Base-by-base conservation (phyloP, 208 protist species). In the Vickermania spadyakhi region DNA sequence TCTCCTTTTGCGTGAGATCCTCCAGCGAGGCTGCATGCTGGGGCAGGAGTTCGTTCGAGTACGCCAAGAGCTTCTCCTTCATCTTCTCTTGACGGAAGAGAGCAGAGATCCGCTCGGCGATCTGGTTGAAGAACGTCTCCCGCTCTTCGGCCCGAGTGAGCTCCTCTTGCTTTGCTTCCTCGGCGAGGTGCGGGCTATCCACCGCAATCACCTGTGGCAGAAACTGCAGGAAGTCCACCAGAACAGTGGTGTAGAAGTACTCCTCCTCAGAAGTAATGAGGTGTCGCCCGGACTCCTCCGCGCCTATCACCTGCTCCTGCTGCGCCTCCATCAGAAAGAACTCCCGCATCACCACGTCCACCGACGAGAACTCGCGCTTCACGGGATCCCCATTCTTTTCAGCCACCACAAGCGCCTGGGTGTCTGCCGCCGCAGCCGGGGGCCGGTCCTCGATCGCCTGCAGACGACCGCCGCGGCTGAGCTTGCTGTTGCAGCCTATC, bases 1-100 rank as follows among this genome's bases (percentile, higher is more conserved):
- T 49, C 61, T 89, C 79, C 52, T 84, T 72, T 0, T 52, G 49
- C 22, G 74, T 27, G 28, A 89, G 79, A 55, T 31, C 52, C 14
- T 58, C 51, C 21, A 61, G 50, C 5, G 66, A 73, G 2, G 64
- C 57, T 5, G 41, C 67, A 60, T 89, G 71, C 1, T 60, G 50
- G 0, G 81, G 77, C 1, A 89, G 72, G 13, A 92, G 50, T 30
- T 66, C 54, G 0, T 60, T 28, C 23, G 79, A 63, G 49, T 73
- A 31, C 4, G 68, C 53, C 2, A 50, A 56, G 7, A 92, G 41
- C 26, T 60, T 14, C 62, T 75, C 67, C 27, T 29, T 29, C 1
- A 79, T 22, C 3, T 81, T 78, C 51, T 78, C 70, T 28, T 79
- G 60, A 7, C 64, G 62, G 61, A 76, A 52, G 18, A 55, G 49